Evolutionary conservation across 805 yeast genomes (phyloP).

Genomic region (Myxozyma neglecta): DNA sequence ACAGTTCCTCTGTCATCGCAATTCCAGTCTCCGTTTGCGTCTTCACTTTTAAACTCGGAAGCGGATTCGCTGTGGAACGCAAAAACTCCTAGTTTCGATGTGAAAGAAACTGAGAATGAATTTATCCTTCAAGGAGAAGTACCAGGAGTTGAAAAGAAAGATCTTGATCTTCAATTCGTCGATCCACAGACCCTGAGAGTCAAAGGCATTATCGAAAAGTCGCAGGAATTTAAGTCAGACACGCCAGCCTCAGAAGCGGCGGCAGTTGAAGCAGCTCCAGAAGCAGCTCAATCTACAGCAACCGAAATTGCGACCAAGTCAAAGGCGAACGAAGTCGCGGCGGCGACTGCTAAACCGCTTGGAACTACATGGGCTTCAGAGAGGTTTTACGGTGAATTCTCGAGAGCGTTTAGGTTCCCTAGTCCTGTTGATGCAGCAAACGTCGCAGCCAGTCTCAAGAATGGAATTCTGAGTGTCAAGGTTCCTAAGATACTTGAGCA

Average conservation of each 20-base stretch:
- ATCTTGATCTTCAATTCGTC: constrained; percentile 27
- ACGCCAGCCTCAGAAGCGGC: not conserved
- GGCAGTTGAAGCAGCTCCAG: not conserved
- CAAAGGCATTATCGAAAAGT: constrained; percentile 24
- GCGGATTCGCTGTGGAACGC: not conserved
- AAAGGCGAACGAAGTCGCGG: not conserved
- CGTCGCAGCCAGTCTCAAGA: constrained; percentile 27
- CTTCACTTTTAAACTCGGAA: not conserved
- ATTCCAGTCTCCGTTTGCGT: constrained; percentile 8
- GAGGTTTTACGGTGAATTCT: constrained; percentile 28
- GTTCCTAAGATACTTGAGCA: constrained; percentile 25
- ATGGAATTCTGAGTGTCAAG: constrained; percentile 25
- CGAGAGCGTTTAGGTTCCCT: constrained; percentile 32
- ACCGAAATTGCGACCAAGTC: not conserved
- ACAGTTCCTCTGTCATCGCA: constrained; percentile 13
- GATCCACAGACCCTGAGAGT: constrained; percentile 29
- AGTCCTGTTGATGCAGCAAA: constrained; percentile 21
- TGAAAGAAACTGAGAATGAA: constrained; percentile 29
- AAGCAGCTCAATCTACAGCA: not conserved
- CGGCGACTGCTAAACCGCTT: not conserved
- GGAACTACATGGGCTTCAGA: constrained; percentile 30
- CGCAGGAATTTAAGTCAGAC: constrained; percentile 18
- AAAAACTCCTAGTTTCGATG: constrained; percentile 26
- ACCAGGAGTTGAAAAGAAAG: constrained; percentile 29
- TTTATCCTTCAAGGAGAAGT: constrained; percentile 30